phyloP scores from a whole-genome alignment of 1,284 basidiomycete genomes.

The Thecaphora frezii region DNA sequence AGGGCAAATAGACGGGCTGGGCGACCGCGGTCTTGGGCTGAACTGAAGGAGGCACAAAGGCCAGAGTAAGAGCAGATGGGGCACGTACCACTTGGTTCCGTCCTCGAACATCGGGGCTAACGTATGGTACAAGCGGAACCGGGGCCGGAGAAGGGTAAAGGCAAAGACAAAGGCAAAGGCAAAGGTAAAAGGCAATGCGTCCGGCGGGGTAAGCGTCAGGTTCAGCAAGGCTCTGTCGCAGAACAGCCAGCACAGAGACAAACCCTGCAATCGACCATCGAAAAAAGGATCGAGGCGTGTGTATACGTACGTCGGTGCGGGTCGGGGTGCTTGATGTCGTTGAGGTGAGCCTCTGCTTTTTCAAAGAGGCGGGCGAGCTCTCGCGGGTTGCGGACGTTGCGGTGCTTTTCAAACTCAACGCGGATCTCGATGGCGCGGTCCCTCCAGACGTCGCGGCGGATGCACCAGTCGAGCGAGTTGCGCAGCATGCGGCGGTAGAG shows the following conservation, averaged over 20 bases:
- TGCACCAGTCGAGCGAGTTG: slow-evolving; percentile 84
- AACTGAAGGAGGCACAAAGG: no score
- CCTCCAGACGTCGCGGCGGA: slow-evolving; percentile 82
- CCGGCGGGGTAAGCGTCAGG: neutral
- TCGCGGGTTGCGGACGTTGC: slow-evolving; percentile 83
- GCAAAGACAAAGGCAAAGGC: no score
- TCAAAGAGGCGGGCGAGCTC: slow-evolving; percentile 77
- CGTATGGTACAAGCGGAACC: neutral
- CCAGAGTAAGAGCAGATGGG: no score
- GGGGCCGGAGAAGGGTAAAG: no score
- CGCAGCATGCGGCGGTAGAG: slow-evolving; percentile 83
- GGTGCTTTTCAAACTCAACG: slow-evolving; percentile 88
- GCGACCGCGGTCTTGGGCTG: no score
- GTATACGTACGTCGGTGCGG: slow-evolving; percentile 78
- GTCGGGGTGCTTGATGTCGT: slow-evolving; percentile 76
- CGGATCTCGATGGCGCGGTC: slow-evolving; percentile 78
- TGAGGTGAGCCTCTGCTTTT: slow-evolving; percentile 77
- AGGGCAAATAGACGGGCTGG: no score
- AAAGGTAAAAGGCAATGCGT: neutral
- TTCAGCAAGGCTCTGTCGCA: no score
- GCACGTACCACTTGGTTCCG: slow-evolving; percentile 55
- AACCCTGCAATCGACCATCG: no score
- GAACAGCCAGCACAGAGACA: neutral
- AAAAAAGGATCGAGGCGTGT: neutral
- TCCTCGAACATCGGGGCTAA: slow-evolving; percentile 56